phyloP scores from a whole-genome alignment of 495 filamentous ascomycete genomes.

The Penicillium antarcticum region DNA sequence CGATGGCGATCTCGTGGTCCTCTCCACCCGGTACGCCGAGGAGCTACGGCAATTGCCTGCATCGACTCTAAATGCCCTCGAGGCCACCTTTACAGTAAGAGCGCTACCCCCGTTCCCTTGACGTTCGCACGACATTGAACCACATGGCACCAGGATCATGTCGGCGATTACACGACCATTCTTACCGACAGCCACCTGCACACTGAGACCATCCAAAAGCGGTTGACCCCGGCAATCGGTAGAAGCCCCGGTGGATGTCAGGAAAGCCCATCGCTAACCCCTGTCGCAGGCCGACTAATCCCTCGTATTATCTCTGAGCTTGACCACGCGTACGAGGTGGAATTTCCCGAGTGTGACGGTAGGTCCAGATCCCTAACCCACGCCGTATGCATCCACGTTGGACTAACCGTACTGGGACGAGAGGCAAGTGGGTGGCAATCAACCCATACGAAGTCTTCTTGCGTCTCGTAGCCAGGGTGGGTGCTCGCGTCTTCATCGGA shows the following conservation, averaged over 20 bases:
- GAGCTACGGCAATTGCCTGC: neutral
- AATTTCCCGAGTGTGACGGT: neutral
- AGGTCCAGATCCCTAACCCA: neutral
- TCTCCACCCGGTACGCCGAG: neutral
- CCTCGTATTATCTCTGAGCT: neutral
- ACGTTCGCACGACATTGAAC: neutral
- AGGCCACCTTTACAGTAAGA: neutral
- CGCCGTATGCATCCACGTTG: neutral
- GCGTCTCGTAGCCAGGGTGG: slow-evolving; percentile 47
- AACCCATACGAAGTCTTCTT: neutral
- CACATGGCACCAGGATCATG: neutral
- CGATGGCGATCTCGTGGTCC: neutral
- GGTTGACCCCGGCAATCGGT: neutral
- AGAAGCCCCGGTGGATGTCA: neutral
- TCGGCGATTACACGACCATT: neutral
- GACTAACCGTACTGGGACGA: neutral
- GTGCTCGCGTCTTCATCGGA: slow-evolving; percentile 50
- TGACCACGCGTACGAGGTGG: neutral
- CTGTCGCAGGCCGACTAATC: neutral
- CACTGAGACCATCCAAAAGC: neutral
- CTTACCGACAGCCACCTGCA: neutral
- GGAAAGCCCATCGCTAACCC: neutral
- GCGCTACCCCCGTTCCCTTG: neutral
- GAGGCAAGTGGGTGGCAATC: neutral
- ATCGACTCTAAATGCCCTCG: neutral